Percentiles rank a stretch among this genome's conserved stretches.
phyloP scores from a whole-genome alignment of 164 flowering plant species.

The Aristolochia contorta region DNA sequence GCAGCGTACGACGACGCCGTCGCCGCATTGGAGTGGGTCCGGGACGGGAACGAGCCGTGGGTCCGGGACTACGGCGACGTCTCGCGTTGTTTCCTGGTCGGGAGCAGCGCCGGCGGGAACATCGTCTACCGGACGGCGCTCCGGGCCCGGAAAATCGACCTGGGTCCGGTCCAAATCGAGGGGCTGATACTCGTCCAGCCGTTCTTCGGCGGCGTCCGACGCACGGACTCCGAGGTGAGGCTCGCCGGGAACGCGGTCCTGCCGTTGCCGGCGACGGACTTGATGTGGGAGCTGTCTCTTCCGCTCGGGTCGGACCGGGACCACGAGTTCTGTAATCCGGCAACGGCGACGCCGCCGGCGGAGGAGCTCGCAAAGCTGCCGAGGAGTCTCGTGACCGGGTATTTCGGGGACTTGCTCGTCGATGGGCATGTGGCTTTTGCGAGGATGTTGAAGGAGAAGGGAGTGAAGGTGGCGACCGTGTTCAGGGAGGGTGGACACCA shows the following conservation, averaged over 20 bases:
- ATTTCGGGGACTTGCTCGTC: constrained; percentile 1
- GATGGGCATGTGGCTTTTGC: neutral
- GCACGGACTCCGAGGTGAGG: constrained; percentile 46
- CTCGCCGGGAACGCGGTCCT: constrained; percentile 19
- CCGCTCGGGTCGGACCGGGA: constrained; percentile 46
- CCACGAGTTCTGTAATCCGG: constrained; percentile 46
- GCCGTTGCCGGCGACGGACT: constrained; percentile 30
- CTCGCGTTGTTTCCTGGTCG: constrained; percentile 41
- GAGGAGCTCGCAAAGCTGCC: constrained; percentile 34
- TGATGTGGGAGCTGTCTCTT: constrained; percentile 44
- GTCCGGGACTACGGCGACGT: constrained; percentile 37
- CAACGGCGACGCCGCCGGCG: neutral
- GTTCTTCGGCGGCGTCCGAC: constrained; percentile 36
- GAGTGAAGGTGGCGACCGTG: neutral
- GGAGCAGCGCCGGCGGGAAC: constrained; percentile 57
- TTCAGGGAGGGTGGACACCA: constrained; percentile 4
- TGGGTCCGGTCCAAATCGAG: constrained; percentile 23
- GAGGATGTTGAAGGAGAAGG: constrained; percentile 3
- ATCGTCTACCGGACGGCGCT: constrained; percentile 43
- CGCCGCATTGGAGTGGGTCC: constrained; percentile 33
- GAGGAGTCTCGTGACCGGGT: constrained; percentile 23
- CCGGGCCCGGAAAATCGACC: constrained; percentile 23
- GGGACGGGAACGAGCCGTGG: constrained; percentile 28
- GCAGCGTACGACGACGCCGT: constrained; percentile 47
- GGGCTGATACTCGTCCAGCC: constrained; percentile 51